Evolutionary conservation across 352 stramenopile species (phyloP), one percentile per base, ranked within the genome.

Genomic region (Phytophthora meadii): DNA sequence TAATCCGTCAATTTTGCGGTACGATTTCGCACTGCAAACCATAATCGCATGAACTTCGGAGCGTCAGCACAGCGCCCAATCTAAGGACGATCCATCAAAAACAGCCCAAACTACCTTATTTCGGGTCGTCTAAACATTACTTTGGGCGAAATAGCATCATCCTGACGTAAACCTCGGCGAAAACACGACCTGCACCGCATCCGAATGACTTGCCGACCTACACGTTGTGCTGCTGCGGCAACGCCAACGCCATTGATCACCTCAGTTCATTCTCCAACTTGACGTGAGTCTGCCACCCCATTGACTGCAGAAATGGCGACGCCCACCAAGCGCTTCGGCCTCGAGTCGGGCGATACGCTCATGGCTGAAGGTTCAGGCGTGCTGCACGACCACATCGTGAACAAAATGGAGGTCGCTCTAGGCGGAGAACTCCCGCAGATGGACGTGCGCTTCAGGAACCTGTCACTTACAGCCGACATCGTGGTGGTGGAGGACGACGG

Each of bases 361-460:
- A 41, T 59, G 58, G 39, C 48, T 14, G 39, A 65, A 15, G 58
- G 58, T 17, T 42, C 58, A 1, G 12, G 8, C 2, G 17, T 32
- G 3, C 49, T 66, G 30, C 42, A 67, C 30, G 17, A 61, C 15
- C 59, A 51, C 42, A 60, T 67, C 25, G 41, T 45, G 12, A 28
- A 11, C 32, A 62, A 67, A 40, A 64, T 81, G 37, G 56, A 73
- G 40, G 41, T 40, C 11, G 61, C 71, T 9, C 45, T 77, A 6
- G 70, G 61, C 9, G 15, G 44, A 9, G 49, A 54, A n/a, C 42
- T 78, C 1, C 70, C 65, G 51, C 68, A 81, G 46, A 73, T 81
- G 61, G 77, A 85, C 45, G 74, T 85, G 28, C 77, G 72, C 36
- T 82, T 85, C 51, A 65, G 61, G 11, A 61, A 76, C 55, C 44